A percentile compares a stretch with the other conserved stretches of the same genome.
Evolutionary conservation across 306 rosid species (phyloP).

Genomic region (Luffa aegyptiaca): DNA sequence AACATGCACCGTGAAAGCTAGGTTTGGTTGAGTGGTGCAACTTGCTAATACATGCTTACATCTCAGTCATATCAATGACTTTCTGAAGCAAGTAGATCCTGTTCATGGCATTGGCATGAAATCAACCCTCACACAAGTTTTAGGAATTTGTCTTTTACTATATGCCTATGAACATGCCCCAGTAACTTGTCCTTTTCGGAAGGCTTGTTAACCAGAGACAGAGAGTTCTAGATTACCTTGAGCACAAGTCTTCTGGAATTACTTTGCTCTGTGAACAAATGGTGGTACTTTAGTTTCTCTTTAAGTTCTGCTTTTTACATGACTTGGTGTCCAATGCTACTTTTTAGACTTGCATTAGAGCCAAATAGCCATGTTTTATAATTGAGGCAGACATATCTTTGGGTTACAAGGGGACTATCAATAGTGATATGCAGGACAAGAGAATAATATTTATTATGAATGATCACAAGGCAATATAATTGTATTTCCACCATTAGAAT

Average conservation of each 20-base stretch:
- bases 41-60: background rate
- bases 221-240: background rate
- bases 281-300: background rate
- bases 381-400: too few species aligned
- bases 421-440: too few species aligned
- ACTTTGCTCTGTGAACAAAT: background rate
- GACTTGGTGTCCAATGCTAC: background rate
- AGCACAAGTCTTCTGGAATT: background rate
- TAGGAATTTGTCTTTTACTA: too few species aligned
- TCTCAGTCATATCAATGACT: background rate
- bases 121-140: background rate
- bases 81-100: background rate
- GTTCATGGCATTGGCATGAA: background rate
- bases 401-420: too few species aligned
- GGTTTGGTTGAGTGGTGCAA: background rate
- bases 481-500: background rate
- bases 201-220: background rate
- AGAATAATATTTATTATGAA: background rate
- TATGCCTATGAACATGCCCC: too few species aligned
- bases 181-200: background rate
- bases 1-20: background rate
- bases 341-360: background rate
- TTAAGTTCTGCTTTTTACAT: background rate
- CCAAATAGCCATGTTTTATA: background rate
- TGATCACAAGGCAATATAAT: background rate